These are phyloP conservation scores for Abelmoschus esculentus DNA, from an alignment of 345 rosid genomes.

Conservation along the genomic window DNA sequence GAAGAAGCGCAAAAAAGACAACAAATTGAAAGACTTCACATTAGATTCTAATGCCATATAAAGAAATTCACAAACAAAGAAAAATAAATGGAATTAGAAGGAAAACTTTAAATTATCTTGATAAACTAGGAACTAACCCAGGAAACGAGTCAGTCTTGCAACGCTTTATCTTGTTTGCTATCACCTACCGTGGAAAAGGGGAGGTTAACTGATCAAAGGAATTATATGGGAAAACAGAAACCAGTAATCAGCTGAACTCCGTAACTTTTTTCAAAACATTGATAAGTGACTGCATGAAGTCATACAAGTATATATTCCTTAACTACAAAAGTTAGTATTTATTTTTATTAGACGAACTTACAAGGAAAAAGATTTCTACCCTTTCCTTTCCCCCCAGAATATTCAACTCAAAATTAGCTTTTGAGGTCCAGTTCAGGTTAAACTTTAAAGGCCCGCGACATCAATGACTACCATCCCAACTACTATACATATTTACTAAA, in stretches of 20 bases:
- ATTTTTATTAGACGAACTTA: background rate
- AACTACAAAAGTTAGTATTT: too few relatives aligned
- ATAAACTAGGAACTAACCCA: constrained; percentile 35
- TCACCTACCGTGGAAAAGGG: constrained; percentile 34
- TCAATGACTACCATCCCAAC: too few relatives aligned
- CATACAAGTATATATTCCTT: background rate
- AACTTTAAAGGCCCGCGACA: background rate
- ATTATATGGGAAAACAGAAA: background rate
- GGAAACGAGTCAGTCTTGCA: constrained; percentile 84
- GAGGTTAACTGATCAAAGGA: background rate
- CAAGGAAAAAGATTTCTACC: background rate
- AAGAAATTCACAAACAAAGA: background rate
- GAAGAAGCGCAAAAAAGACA: constrained; percentile 2
- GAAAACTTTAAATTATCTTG: background rate
- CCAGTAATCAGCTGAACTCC: background rate
- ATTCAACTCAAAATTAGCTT: background rate
- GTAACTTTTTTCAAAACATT: background rate
- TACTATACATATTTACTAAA: background rate
- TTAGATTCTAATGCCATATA: background rate
- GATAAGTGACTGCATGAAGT: background rate
- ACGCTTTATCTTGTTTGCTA: constrained; percentile 80
- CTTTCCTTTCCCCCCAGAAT: background rate
- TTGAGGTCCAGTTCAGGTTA: background rate
- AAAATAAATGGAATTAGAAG: background rate
- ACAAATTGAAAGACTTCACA: constrained; percentile 5